Percentiles rank a stretch among this genome's conserved stretches.
Conservation (phyloP, 345 rosid genomes). For the Aquilaria sinensis region DNA sequence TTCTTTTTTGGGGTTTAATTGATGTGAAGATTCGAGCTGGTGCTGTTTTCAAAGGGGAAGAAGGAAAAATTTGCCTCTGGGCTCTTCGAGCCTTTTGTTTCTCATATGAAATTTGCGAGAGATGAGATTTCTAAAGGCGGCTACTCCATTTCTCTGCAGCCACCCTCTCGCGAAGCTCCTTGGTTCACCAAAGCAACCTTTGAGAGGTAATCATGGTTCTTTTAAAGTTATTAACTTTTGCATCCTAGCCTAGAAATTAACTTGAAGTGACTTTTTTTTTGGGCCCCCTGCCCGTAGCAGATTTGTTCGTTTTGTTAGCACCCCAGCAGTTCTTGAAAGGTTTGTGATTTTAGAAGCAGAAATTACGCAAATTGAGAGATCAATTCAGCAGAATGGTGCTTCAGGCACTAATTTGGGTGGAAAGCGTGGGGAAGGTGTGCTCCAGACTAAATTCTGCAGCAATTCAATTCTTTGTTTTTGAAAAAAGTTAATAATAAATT, state of each 20-base stretch:
- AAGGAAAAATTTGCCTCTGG: slow-evolving; percentile 87
- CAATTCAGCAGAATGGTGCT: slow-evolving; percentile 53
- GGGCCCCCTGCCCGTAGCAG: slow-evolving; percentile 20
- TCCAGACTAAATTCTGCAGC: not conserved
- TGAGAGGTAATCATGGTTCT: slow-evolving; percentile 41
- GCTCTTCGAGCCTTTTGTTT: slow-evolving; percentile 67
- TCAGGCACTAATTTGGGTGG: slow-evolving; percentile 21
- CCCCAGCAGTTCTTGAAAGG: slow-evolving; percentile 90
- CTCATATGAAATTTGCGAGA: slow-evolving; percentile 65
- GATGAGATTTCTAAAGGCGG: slow-evolving; percentile 86
- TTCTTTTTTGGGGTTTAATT: not conserved
- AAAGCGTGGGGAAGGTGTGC: slow-evolving; percentile 42
- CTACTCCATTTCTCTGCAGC: slow-evolving; percentile 70
- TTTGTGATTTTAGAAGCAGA: slow-evolving; percentile 66
- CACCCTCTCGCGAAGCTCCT: slow-evolving; percentile 29
- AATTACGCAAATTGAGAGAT: slow-evolving; percentile 64
- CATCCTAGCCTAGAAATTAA: not conserved
- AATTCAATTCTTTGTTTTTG: no score
- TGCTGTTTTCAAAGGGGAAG: slow-evolving; percentile 54
- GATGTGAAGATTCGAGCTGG: slow-evolving; percentile 65
- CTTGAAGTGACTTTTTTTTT: not conserved
- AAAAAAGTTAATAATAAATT: no score
- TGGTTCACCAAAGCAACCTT: slow-evolving; percentile 92
- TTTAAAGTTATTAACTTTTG: not conserved
- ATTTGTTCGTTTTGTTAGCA: slow-evolving; percentile 80